Evolutionary conservation across 176 grass and related monocot genomes (phyloP).

Genomic region (Neostapfia colusana): DNA sequence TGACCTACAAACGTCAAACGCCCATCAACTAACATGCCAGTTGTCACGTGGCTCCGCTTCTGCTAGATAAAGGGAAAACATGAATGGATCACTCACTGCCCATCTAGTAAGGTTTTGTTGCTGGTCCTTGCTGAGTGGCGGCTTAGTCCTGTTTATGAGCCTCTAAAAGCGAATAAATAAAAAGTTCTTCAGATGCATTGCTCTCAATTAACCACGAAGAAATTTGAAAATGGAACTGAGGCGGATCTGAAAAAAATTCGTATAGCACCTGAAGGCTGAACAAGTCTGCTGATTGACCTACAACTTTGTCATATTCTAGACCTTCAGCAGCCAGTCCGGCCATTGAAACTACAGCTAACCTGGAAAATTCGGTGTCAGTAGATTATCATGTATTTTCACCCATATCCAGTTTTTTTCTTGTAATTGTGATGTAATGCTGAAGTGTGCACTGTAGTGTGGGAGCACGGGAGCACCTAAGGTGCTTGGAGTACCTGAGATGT

Average conservation of each 20-base stretch:
- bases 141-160: conserved; percentile 84
- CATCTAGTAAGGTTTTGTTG: conserved; percentile 98
- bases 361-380: conserved; percentile 30
- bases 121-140: conserved; percentile 70
- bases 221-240: not conserved
- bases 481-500: too few species aligned
- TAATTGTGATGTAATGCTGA: not conserved
- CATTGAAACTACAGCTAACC: conserved; percentile 95
- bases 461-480: too few species aligned
- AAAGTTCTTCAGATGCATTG: not conserved
- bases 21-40: not conserved
- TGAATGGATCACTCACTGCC: conserved; percentile 59
- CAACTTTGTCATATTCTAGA: conserved; percentile 86
- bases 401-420: not conserved
- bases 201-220: not conserved
- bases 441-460: not conserved
- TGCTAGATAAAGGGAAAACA: not conserved
- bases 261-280: conserved; percentile 74
- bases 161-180: conserved; percentile 44
- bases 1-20: conserved; percentile 50
- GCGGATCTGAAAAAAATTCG: not conserved
- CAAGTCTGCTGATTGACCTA: conserved; percentile 90
- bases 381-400: not conserved
- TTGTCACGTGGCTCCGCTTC: not conserved
- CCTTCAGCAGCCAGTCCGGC: conserved; percentile 92